Evolutionary conservation across 352 stramenopile species (phyloP).

Genomic region (Globisporangium camurandrum): DNA sequence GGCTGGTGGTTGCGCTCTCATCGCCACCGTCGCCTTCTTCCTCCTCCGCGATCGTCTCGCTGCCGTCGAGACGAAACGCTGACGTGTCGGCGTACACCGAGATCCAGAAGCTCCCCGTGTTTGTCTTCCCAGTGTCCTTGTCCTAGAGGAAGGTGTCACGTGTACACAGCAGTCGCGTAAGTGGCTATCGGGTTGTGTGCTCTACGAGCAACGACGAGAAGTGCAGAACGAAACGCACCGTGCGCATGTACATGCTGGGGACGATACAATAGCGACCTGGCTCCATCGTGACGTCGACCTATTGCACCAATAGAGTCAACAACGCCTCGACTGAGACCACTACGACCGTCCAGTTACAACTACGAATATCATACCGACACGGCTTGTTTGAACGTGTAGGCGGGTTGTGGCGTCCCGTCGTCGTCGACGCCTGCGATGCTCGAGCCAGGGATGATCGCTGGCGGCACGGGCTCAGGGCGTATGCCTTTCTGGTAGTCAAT

Average conservation of each 20-base stretch:
- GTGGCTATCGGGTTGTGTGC: background rate
- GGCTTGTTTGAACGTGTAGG: constrained; percentile 81
- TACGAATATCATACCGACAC: constrained; percentile 36
- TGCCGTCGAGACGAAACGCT: constrained; percentile 60
- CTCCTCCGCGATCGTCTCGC: constrained; percentile 72
- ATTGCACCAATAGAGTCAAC: too few relatives aligned
- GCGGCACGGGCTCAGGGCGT: constrained; percentile 39
- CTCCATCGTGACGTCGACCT: constrained; percentile 67
- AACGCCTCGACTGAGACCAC: background rate
- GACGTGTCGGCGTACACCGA: constrained; percentile 72
- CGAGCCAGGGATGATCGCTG: constrained; percentile 68
- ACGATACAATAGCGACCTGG: constrained; percentile 76
- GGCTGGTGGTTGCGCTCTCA: constrained; percentile 6
- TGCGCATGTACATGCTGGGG: constrained; percentile 84
- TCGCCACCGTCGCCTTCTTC: constrained; percentile 54
- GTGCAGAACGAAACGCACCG: constrained; percentile 25
- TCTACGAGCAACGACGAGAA: too few relatives aligned
- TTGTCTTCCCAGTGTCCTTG: constrained; percentile 67
- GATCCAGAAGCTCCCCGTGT: constrained; percentile 76
- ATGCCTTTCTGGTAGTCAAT: constrained; percentile 52
- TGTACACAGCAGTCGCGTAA: background rate
- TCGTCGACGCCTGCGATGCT: constrained; percentile 56
- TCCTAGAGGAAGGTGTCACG: constrained; percentile 22
- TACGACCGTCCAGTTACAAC: background rate
- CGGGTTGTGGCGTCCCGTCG: constrained; percentile 57